Percentiles rank a stretch among this genome's conserved stretches.
phyloP scores from a whole-genome alignment of 192 early-diverging fungal species.

The Podila epicladia region DNA sequence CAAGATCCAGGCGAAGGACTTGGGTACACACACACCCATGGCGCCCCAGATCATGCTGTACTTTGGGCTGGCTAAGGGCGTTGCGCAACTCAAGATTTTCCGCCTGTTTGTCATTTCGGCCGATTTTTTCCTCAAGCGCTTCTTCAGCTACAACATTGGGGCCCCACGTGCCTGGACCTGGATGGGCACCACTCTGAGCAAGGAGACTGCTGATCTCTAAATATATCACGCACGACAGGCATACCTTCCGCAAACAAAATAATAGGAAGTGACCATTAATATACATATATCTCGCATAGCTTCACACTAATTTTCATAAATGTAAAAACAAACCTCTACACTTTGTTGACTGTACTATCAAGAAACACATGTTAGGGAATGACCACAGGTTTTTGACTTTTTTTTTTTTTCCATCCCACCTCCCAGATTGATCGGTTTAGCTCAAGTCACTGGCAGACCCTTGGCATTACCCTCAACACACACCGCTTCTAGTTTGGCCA shows the following conservation, averaged over 20 bases:
- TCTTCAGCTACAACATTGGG: slow-evolving; percentile 32
- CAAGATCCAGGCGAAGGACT: neutral
- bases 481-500: too few species aligned
- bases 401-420: too few species aligned
- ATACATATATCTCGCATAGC: too few species aligned
- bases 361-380: too few species aligned
- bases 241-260: neutral
- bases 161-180: slow-evolving; percentile 29
- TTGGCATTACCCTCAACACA: too few species aligned
- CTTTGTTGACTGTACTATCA: too few species aligned
- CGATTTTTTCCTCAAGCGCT: slow-evolving; percentile 21
- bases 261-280: neutral
- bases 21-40: slow-evolving; percentile 19
- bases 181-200: slow-evolving; percentile 24
- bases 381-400: too few species aligned
- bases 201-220: slow-evolving; percentile 29
- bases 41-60: slow-evolving; percentile 35
- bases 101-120: slow-evolving; percentile 5
- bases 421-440: too few species aligned
- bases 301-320: too few species aligned
- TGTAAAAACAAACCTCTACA: too few species aligned
- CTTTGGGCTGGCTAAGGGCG: slow-evolving; percentile 22
- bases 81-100: slow-evolving; percentile 25
- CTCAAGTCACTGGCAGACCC: too few species aligned
- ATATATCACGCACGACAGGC: neutral